Base-by-base conservation (phyloP, 495 filamentous ascomycete genomes). In the Penicillium cinerascens region DNA sequence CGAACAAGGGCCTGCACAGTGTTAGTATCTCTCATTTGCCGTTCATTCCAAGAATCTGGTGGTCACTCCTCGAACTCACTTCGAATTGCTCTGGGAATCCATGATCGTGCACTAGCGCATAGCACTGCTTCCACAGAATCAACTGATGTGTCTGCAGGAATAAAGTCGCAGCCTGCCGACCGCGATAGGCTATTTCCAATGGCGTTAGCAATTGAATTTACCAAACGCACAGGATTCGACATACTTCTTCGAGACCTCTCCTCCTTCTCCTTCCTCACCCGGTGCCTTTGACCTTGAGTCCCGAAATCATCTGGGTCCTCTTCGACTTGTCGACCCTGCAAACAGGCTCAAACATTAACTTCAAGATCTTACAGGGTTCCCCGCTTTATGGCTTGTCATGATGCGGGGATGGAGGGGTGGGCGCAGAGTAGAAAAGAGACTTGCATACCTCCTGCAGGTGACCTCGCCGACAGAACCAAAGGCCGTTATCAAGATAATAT, bases 81-180 rank as follows among this genome's bases (percentile, higher is more conserved):
- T 89, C 86, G 11, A 88, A 67, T 55, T 87, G 77, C 43, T 72
- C 66, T 20, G 87, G 84, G 54, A 89, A 81, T 1, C 78, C 76
- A 61, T 82, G 81, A 8, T 74, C 67, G 26, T 82, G 71, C 8
- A 90, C 71, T 40, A 91, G 66, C 57, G 76, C 83, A 61, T 81
- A 65, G 44, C 81, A 78, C 74, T 92, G 88, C 65, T 89, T 87
- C 73, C 84, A 81, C 1, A 92, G 70, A 25, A 98, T 82, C n/a
- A 97, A 70, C 68, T 97, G 93, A 47, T 89, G 83, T 58, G 80
- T 85, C 65, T 92, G 85, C 35, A 98, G 71, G 67, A 85, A 96
- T n/a, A 96, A 78, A 53, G 87, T 81, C 47, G 80, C 78, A 22
- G 86, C 92, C 38, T 82, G 72, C 42, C 75, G 74, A 45, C 89